Percentiles rank a stretch among this genome's conserved stretches.
Evolutionary conservation across 2,329 filamentous ascomycete genomes (phyloP).

Genomic region (Bipolaris sorokiniana): DNA sequence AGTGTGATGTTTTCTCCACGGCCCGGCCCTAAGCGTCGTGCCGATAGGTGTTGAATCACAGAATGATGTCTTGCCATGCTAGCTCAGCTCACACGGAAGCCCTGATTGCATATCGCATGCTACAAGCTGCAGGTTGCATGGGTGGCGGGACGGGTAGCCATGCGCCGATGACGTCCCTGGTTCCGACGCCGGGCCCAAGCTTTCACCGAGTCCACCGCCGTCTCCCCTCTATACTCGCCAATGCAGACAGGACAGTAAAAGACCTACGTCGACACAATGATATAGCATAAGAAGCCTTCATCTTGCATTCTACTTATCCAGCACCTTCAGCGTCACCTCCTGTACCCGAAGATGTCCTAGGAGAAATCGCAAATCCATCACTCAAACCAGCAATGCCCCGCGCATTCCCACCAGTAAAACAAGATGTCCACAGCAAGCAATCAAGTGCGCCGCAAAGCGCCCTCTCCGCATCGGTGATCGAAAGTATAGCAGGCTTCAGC

Average conservation of each 20-base stretch:
- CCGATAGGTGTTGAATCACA: neutral
- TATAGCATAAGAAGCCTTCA: neutral
- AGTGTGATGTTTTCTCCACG: neutral
- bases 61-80: neutral
- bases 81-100: neutral
- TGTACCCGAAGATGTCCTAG: conserved; percentile 31
- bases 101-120: neutral
- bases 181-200: conserved; percentile 21
- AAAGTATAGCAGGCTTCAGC: conserved; percentile 86
- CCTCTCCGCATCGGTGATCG: conserved; percentile 73
- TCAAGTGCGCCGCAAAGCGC: conserved; percentile 39
- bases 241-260: neutral
- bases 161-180: conserved; percentile 8
- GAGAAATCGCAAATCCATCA: conserved; percentile 12
- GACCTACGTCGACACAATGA: conserved; percentile 9
- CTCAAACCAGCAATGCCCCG: conserved; percentile 52
- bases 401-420: conserved; percentile 56
- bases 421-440: conserved; percentile 42
- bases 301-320: neutral
- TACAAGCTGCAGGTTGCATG: neutral
- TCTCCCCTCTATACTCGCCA: conserved; percentile 10
- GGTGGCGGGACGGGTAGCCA: neutral
- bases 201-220: conserved; percentile 11
- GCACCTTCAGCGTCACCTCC: conserved; percentile 1
- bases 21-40: neutral